Percentiles rank a stretch among this genome's conserved stretches.
Evolutionary conservation across 495 filamentous ascomycete species (phyloP).

Genomic region (Lindgomyces ingoldianus): DNA sequence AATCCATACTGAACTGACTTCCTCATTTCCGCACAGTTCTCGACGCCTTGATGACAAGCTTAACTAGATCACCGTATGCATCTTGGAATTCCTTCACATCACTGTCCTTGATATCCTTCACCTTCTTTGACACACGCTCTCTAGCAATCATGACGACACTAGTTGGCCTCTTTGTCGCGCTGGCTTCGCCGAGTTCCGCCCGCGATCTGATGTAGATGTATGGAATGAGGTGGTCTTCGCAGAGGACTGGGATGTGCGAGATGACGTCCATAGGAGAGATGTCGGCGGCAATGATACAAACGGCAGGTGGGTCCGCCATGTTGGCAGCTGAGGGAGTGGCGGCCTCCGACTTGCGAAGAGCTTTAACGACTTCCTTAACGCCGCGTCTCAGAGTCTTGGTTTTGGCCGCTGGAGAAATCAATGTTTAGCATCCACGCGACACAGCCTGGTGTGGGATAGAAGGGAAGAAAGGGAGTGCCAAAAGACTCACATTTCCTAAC

Average conservation of each 20-base stretch:
- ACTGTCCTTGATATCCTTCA: constrained; percentile 49
- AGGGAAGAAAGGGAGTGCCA: too few relatives aligned
- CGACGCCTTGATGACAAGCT: constrained; percentile 34
- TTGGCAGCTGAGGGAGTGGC: constrained; percentile 49
- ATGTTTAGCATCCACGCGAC: background rate
- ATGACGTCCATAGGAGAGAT: constrained; percentile 98
- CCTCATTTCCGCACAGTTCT: constrained; percentile 30
- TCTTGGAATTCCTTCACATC: constrained; percentile 31
- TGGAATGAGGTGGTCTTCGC: constrained; percentile 93
- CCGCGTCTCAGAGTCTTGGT: constrained; percentile 91
- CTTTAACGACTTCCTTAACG: constrained; percentile 98
- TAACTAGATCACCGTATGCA: constrained; percentile 33
- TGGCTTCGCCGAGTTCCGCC: constrained; percentile 86
- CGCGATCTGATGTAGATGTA: constrained; percentile 89
- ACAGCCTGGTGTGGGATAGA: too few relatives aligned
- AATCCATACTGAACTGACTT: too few relatives aligned
- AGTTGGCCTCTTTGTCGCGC: constrained; percentile 90
- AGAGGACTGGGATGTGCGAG: constrained; percentile 92
- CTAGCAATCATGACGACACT: constrained; percentile 84
- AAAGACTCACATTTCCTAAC: constrained; percentile 84
- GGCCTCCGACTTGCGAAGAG: constrained; percentile 81
- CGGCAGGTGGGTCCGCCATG: constrained; percentile 59
- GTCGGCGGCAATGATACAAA: constrained; percentile 92
- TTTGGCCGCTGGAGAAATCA: constrained; percentile 69
- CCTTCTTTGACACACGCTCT: constrained; percentile 54